These are phyloP conservation scores for Cladosporium sphaerospermum DNA, from an alignment of 2,329 filamentous ascomycete genomes.

Conservation along the genomic window DNA sequence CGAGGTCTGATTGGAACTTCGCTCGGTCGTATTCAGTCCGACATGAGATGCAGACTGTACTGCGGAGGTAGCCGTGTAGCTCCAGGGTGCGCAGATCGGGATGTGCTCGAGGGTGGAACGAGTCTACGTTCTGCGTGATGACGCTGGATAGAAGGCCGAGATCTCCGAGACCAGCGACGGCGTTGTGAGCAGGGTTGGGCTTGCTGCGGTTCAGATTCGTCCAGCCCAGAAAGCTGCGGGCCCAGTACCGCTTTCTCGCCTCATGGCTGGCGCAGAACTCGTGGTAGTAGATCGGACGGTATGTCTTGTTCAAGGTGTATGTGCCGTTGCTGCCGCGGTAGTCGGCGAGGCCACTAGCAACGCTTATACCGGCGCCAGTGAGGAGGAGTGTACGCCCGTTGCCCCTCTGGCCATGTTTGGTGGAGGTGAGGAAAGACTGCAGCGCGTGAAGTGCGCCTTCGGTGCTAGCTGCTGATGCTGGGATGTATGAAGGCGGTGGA, in stretches of 20 bases:
- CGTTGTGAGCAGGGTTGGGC: constrained; percentile 74
- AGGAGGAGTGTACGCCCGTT: constrained; percentile 57
- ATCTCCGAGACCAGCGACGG: constrained; percentile 63
- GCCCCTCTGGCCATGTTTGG: constrained; percentile 34
- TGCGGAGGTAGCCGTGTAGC: constrained; percentile 83
- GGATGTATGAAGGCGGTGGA: constrained; percentile 67
- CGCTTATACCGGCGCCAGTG: constrained; percentile 85
- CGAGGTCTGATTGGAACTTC: constrained; percentile 68
- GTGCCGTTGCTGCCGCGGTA: constrained; percentile 87
- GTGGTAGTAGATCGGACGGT: constrained; percentile 85
- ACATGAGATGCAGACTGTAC: constrained; percentile 76
- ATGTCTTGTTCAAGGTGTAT: constrained; percentile 84
- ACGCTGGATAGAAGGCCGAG: constrained; percentile 69
- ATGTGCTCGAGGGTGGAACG: constrained; percentile 76
- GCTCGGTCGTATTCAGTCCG: constrained; percentile 62
- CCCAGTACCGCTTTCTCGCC: constrained; percentile 90
- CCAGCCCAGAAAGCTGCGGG: constrained; percentile 89
- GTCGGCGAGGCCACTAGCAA: constrained; percentile 86
- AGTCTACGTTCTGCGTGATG: constrained; percentile 96
- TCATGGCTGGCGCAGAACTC: constrained; percentile 81
- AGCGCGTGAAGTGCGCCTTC: constrained; percentile 72
- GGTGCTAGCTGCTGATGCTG: constrained; percentile 62
- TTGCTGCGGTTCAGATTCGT: constrained; percentile 68
- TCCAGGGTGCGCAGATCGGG: constrained; percentile 70
- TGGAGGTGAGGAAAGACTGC: constrained; percentile 64